Conservation (phyloP, 2,329 filamentous ascomycete genomes). For the Paecilomyces dactylethromorphus region DNA sequence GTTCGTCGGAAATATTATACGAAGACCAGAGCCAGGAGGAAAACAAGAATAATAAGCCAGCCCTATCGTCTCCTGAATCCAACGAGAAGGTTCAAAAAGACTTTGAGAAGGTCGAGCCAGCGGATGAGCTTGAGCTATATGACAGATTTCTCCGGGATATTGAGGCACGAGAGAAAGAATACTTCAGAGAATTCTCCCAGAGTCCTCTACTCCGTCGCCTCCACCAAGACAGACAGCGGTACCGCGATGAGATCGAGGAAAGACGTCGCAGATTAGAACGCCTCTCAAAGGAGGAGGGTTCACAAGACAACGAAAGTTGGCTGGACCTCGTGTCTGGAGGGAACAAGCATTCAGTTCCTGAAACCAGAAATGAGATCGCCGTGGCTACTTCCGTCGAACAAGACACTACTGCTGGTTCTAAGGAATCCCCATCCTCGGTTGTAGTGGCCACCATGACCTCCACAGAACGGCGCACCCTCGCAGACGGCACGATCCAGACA, state of each 20-base stretch:
- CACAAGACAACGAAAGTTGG: slow-evolving; percentile 18
- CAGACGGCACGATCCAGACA: slow-evolving; percentile 53
- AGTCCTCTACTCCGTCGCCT: slow-evolving; percentile 31
- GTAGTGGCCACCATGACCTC: slow-evolving; percentile 53
- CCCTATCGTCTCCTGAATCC: slow-evolving; percentile 6
- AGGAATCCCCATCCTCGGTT: slow-evolving; percentile 6
- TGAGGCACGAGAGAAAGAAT: slow-evolving; percentile 24
- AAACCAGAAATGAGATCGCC: slow-evolving; percentile 4
- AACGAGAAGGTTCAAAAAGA: slow-evolving; percentile 23
- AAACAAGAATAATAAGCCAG: slow-evolving; percentile 7
- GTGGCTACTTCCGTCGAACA: not conserved
- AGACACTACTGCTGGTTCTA: slow-evolving; percentile 2
- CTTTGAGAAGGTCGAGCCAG: slow-evolving; percentile 19
- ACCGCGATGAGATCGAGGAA: slow-evolving; percentile 15
- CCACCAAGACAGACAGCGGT: slow-evolving; percentile 22
- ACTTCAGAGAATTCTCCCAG: slow-evolving; percentile 17
- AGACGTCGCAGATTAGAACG: slow-evolving; percentile 3
- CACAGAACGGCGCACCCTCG: slow-evolving; percentile 47
- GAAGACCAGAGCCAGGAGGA: slow-evolving; percentile 8
- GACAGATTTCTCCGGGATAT: slow-evolving; percentile 41
- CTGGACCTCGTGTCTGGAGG: slow-evolving; percentile 20
- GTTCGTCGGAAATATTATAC: slow-evolving; percentile 18
- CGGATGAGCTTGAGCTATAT: slow-evolving; percentile 49
- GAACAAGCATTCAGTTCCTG: slow-evolving; percentile 16
- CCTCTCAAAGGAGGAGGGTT: slow-evolving; percentile 2